These are phyloP conservation scores for Oemleria cerasiformis DNA, from an alignment of 306 rosid genomes.

Conservation along the genomic window DNA sequence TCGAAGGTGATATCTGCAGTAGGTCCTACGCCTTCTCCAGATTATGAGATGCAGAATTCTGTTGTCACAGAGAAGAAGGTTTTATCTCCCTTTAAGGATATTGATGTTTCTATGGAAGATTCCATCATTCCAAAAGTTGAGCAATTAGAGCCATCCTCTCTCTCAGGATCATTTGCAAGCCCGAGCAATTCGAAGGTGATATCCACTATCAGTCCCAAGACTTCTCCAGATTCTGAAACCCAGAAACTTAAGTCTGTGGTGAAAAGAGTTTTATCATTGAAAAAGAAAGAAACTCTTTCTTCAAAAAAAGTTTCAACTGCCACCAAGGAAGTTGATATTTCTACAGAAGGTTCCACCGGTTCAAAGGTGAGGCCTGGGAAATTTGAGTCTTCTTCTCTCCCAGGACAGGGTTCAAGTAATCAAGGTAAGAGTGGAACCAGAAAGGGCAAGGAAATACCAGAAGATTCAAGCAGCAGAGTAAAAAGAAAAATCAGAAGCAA, in stretches of 20 bases:
- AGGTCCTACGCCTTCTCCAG: conserved; percentile 3
- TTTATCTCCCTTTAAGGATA: background rate
- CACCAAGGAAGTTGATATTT: conserved; percentile 35
- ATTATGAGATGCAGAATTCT: too few species aligned
- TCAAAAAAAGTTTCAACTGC: conserved; percentile 30
- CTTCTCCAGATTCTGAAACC: conserved; percentile 26
- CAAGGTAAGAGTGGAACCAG: conserved; percentile 11
- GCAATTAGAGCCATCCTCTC: background rate
- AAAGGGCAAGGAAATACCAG: conserved; percentile 12
- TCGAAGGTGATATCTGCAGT: background rate
- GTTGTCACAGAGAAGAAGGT: background rate
- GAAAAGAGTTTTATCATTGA: conserved; percentile 29
- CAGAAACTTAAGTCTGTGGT: conserved; percentile 21
- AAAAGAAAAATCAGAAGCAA: conserved; percentile 29
- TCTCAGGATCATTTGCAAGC: background rate
- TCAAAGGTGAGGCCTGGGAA: conserved; percentile 9
- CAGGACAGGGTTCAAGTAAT: conserved; percentile 3
- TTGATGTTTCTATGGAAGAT: background rate
- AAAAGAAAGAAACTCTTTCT: conserved; percentile 24
- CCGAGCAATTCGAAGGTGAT: background rate
- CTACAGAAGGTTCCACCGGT: conserved; percentile 25
- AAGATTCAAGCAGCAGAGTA: conserved; percentile 27
- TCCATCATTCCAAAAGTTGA: background rate
- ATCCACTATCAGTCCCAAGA: conserved; percentile 13
- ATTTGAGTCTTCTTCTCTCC: conserved; percentile 3